Conservation (phyloP, 108 stramenopile genomes). For the Mediolabrus comicus region DNA sequence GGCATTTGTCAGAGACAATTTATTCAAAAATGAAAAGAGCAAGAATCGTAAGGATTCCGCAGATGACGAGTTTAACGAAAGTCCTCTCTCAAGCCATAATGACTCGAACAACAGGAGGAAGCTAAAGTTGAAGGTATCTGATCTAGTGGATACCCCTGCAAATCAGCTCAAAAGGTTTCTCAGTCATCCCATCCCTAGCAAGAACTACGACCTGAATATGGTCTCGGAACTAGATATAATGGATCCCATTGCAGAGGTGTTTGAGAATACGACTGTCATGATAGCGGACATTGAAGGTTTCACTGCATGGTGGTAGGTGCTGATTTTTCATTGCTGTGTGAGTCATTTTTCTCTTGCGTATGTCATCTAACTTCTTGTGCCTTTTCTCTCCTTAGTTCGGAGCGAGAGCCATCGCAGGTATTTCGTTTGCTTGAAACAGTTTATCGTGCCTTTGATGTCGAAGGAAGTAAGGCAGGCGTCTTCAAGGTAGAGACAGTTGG, state of each 20-base stretch:
- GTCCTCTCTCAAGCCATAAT: neutral
- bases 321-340: too few species aligned
- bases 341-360: too few species aligned
- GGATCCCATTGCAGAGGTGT: slow-evolving; percentile 6
- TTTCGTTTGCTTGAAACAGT: slow-evolving; percentile 51
- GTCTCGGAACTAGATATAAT: neutral
- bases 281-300: slow-evolving; percentile 54
- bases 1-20: slow-evolving; percentile 40
- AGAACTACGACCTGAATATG: neutral
- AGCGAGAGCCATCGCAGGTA: slow-evolving; percentile 47
- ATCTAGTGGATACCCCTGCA: neutral
- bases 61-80: neutral
- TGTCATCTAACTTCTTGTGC: too few species aligned
- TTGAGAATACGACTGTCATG: slow-evolving; percentile 1
- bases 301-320: slow-evolving; percentile 60
- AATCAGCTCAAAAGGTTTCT: neutral
- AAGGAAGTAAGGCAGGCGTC: slow-evolving; percentile 34
- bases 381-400: too few species aligned
- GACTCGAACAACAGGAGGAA: neutral
- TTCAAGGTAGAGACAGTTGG: slow-evolving; percentile 47
- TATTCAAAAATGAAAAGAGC: slow-evolving; percentile 12
- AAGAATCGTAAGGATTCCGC: neutral
- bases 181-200: neutral
- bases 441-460: slow-evolving; percentile 46
- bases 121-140: neutral